Conservation (phyloP, 768 basidiomycete genomes). For the Melanogaster broomeanus region DNA sequence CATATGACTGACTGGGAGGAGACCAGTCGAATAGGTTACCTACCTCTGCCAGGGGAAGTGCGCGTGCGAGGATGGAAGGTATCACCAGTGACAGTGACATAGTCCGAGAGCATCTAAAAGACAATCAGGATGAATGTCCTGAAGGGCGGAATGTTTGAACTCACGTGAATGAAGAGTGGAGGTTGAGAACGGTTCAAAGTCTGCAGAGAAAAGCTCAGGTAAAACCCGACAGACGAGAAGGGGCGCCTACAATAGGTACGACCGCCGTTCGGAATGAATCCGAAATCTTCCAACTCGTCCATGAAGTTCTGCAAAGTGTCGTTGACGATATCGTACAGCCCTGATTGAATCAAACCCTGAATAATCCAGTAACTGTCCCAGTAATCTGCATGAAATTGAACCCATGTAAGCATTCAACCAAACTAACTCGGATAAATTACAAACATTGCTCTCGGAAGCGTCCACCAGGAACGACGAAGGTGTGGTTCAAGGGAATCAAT, state of each 20-base stretch:
- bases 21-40: conserved; percentile 6
- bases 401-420: background rate
- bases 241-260: conserved; percentile 75
- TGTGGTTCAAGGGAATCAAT: conserved; percentile 88
- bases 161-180: conserved; percentile 80
- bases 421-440: conserved; percentile 30
- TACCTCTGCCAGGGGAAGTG: conserved; percentile 83
- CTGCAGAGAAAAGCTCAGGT: conserved; percentile 33
- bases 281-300: conserved; percentile 83
- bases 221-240: background rate
- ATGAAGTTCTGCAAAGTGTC: conserved; percentile 90
- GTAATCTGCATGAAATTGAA: conserved; percentile 38
- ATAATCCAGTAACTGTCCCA: conserved; percentile 86
- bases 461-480: conserved; percentile 86
- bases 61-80: conserved; percentile 72
- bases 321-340: conserved; percentile 71
- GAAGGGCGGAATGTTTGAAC: conserved; percentile 8
- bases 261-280: conserved; percentile 95
- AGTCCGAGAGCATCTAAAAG: conserved; percentile 82
- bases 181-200: conserved; percentile 92
- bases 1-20: background rate
- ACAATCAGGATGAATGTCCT: background rate
- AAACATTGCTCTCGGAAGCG: conserved; percentile 85
- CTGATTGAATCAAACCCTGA: conserved; percentile 82
- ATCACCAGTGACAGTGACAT: conserved; percentile 73